Percentiles rank a stretch among this genome's conserved stretches.
Conservation (phyloP, 31 red algal species). For the Asparagopsis taxiformis region DNA sequence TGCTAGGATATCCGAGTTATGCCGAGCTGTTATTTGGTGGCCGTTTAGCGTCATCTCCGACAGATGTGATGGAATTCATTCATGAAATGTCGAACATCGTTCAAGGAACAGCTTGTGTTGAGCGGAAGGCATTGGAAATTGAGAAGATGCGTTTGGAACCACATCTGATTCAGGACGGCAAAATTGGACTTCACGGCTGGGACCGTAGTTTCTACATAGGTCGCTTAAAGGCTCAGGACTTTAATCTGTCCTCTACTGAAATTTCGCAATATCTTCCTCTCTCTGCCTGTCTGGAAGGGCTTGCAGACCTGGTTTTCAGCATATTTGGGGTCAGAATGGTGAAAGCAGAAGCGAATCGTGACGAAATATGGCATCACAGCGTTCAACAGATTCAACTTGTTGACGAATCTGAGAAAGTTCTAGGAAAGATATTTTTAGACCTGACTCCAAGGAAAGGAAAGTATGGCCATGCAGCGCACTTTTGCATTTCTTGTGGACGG, state of each 20-base stretch:
- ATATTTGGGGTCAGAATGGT: conserved; percentile 71
- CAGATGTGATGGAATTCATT: conserved; percentile 43
- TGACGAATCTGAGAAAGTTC: conserved; percentile 32
- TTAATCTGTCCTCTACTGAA: conserved; percentile 28
- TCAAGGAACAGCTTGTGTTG: conserved; percentile 12
- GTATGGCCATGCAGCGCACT: conserved; percentile 85
- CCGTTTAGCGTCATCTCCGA: conserved; percentile 42
- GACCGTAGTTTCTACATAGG: conserved; percentile 66
- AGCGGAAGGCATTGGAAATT: conserved; percentile 22
- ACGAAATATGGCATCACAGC: conserved; percentile 67
- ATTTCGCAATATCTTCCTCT: conserved; percentile 70
- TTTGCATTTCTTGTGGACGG: conserved; percentile 79
- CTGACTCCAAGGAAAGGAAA: conserved; percentile 78
- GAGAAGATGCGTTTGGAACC: conserved; percentile 44
- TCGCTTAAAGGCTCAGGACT: conserved; percentile 40
- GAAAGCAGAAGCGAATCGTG: conserved; percentile 8
- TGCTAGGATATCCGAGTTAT: conserved; percentile 62
- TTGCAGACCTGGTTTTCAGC: conserved; percentile 29
- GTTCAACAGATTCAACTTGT: conserved; percentile 60
- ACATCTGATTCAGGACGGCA: background rate
- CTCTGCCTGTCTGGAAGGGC: conserved; percentile 48
- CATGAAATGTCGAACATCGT: conserved; percentile 19
- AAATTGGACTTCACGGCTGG: conserved; percentile 29
- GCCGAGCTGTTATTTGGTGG: conserved; percentile 45
- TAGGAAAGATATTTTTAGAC: conserved; percentile 84